These are phyloP conservation scores for Suillus fuscotomentosus DNA, from an alignment of 768 basidiomycete species.

Conservation along the genomic window DNA sequence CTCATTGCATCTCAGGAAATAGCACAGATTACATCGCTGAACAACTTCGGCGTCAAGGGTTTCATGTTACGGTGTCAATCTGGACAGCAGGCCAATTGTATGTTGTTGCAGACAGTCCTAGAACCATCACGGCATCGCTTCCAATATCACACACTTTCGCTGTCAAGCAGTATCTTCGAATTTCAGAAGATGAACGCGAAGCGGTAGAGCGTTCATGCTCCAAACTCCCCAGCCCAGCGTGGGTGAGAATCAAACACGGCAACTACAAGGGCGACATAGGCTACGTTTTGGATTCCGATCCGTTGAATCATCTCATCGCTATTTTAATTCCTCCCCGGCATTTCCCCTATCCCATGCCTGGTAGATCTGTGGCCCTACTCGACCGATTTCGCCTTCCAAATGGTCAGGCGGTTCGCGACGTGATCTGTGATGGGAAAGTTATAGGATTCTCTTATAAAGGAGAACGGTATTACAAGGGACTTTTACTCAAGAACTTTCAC, in stretches of 20 bases:
- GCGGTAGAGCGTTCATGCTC: background rate
- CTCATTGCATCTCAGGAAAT: background rate
- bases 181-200: background rate
- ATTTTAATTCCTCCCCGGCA: background rate
- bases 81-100: background rate
- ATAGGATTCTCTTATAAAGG: background rate
- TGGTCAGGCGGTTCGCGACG: background rate
- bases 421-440: background rate
- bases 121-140: background rate
- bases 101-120: background rate
- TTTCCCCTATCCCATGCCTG: background rate
- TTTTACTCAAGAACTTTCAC: background rate
- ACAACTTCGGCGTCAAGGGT: background rate
- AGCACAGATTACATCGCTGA: background rate
- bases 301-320: background rate
- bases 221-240: background rate
- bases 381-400: background rate
- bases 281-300: background rate
- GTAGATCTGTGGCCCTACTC: background rate
- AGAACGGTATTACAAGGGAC: background rate
- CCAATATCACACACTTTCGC: background rate
- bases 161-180: background rate
- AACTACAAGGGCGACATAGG: background rate
- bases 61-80: background rate
- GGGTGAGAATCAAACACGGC: background rate